These are phyloP conservation scores for Cryptosporidium meleagridis DNA, from an alignment of 169 alveolate species.

Conservation along the genomic window DNA sequence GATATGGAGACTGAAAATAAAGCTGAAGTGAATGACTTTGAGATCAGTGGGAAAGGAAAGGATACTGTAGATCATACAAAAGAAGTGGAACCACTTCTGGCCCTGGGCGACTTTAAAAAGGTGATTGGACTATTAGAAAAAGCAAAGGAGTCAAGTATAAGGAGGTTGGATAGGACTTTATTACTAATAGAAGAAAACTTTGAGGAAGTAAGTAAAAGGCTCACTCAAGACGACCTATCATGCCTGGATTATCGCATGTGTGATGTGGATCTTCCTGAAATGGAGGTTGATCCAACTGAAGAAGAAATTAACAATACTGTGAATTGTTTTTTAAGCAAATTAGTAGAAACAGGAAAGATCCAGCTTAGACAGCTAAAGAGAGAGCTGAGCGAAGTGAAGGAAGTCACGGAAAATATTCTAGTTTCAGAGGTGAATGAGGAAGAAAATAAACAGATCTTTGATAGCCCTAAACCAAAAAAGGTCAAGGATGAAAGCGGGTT, in stretches of 20 bases:
- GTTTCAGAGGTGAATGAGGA: background rate
- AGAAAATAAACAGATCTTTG: background rate
- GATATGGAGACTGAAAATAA: background rate
- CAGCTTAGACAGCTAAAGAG: background rate
- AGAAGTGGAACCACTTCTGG: background rate
- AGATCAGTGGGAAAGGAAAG: background rate
- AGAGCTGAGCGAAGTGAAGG: constrained; percentile 2
- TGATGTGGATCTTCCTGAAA: constrained; percentile 62
- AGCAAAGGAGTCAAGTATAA: constrained; percentile 25
- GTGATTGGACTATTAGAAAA: background rate
- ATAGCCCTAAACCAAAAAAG: constrained; percentile 49
- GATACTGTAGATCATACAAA: background rate
- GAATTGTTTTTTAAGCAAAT: background rate
- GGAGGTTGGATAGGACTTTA: constrained; percentile 19
- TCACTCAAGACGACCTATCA: background rate
- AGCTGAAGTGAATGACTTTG: background rate
- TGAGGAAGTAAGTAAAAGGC: background rate
- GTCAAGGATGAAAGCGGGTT: constrained; percentile 58
- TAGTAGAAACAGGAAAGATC: constrained; percentile 6
- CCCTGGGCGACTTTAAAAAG: background rate
- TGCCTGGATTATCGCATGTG: constrained; percentile 40
- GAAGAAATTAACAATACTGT: background rate
- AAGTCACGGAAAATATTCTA: background rate
- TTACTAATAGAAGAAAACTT: constrained; percentile 6
- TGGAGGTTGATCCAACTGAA: constrained; percentile 56